A percentile compares a stretch with the other conserved stretches of the same genome.
Conservation (phyloP, 768 basidiomycete genomes). For the Trametes cingulata region DNA sequence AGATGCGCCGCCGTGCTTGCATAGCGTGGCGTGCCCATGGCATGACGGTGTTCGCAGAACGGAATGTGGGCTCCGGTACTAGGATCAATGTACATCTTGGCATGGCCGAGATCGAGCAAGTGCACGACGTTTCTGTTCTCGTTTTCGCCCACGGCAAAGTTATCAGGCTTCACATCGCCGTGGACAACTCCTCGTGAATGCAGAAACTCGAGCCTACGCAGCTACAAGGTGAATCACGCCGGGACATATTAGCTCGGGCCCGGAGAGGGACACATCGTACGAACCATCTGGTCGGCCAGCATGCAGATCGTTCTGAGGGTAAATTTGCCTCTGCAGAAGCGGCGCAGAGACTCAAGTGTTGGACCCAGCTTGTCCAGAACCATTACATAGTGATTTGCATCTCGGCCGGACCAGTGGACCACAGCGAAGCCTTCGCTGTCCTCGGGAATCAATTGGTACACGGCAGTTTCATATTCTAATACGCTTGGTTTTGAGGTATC, state of each 20-base stretch:
- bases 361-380: conserved; percentile 29
- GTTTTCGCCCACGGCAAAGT: conserved; percentile 22
- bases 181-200: conserved; percentile 24
- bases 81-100: conserved; percentile 16
- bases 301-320: conserved; percentile 26
- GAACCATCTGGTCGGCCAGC: conserved; percentile 30
- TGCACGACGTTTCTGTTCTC: conserved; percentile 9
- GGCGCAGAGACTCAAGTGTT: conserved; percentile 16
- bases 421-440: conserved; percentile 18
- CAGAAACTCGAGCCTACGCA: conserved; percentile 18
- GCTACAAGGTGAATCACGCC: conserved; percentile 4
- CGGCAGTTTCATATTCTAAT: conserved; percentile 19
- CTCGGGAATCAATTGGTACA: conserved; percentile 21
- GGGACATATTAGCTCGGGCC: background rate
- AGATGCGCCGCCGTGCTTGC: conserved; percentile 13
- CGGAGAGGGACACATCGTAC: no score
- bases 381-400: conserved; percentile 17
- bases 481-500: no score
- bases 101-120: conserved; percentile 27
- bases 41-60: conserved; percentile 8
- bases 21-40: conserved; percentile 22
- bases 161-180: conserved; percentile 30
- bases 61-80: conserved; percentile 23
- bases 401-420: conserved; percentile 19
- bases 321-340: conserved; percentile 23